These are phyloP conservation scores for Juncus inflexus DNA, from an alignment of 176 grass and related monocot genomes.

Conservation along the genomic window DNA sequence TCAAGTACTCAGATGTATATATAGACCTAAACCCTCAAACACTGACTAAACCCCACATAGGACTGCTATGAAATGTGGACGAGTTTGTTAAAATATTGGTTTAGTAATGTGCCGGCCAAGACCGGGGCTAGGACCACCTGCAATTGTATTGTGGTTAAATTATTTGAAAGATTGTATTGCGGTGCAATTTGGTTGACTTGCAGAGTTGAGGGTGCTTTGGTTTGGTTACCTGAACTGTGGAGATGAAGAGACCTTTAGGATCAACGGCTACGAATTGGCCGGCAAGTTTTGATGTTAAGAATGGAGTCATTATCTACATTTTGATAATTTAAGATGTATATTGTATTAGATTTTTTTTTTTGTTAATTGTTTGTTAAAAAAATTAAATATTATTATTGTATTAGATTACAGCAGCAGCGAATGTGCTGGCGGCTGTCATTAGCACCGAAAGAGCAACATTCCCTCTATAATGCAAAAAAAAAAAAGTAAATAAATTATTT, in stretches of 20 bases:
- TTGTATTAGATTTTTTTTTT: too few relatives aligned
- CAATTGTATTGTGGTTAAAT: too few relatives aligned
- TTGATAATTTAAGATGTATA: background rate
- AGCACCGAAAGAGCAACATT: conserved; percentile 90
- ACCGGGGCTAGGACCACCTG: conserved; percentile 7
- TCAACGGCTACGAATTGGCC: conserved; percentile 88
- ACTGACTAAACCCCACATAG: too few relatives aligned
- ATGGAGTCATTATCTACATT: conserved; percentile 83
- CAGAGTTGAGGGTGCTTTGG: too few relatives aligned
- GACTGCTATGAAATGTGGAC: conserved; percentile 26
- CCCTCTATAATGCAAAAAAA: conserved; percentile 52
- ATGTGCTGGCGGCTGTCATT: conserved; percentile 90
- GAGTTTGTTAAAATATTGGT: conserved; percentile 68
- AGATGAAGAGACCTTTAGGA: conserved; percentile 74
- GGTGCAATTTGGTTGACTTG: too few relatives aligned
- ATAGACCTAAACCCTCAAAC: too few relatives aligned
- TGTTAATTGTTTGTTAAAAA: too few relatives aligned
- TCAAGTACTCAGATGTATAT: too few relatives aligned
- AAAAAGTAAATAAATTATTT: too few relatives aligned
- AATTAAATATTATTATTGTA: too few relatives aligned
- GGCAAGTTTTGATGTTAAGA: conserved; percentile 81
- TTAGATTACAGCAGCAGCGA: conserved; percentile 63
- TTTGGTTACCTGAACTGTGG: conserved; percentile 67
- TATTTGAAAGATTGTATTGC: too few relatives aligned
- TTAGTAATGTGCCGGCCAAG: conserved; percentile 80